Evolutionary conservation across 192 early-diverging fungal species (phyloP), one percentile per base, ranked within the genome.

Genomic region (Rhizophagus sp.): DNA sequence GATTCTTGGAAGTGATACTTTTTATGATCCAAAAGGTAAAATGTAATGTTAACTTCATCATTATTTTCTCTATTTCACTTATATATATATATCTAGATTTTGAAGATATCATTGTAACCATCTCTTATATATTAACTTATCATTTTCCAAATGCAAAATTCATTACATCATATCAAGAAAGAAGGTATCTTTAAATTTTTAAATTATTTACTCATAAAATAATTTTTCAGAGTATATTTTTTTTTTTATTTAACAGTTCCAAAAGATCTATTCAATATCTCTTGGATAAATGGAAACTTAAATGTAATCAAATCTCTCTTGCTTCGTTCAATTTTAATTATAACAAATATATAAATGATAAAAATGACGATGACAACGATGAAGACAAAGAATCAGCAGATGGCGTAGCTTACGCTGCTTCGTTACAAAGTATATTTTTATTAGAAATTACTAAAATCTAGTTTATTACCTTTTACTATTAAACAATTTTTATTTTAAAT

Each of bases 81-180:
- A 67, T 44, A 44, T 24, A 44, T 24, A 30, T 6, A 13, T 64
- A 52, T 33, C 12, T 80, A 90, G 89, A 88, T 52, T 95, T 94
- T 83, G 93, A 94, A 39, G 82, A 87, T n/a, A 78, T 94, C 9
- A 52, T 95, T 30, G 84, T 85, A 11, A 91, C 92, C 1, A 82
- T 93, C 15, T 81, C 92, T 0, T 88, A 84, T 69, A 81, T 94
- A 41, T 86, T 95, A 25, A 77, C 82, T n/a, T 79, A 81, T 15
- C 87, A 88, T 64, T 89, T 88, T 52, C 85, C 83, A 34, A 73
- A 84, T 3, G 88, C 89, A 61, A 78, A 81, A 15, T 94, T 94
- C 71, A 63, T 94, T 11, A 93, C 93, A 3, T 86, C 93, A 1
- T 95, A 95, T 78, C 93, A 95, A 75, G 89, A 94, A 73, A 75